These are phyloP conservation scores for Pisolithus microcarpus DNA, from an alignment of 768 basidiomycete genomes.

Conservation along the genomic window DNA sequence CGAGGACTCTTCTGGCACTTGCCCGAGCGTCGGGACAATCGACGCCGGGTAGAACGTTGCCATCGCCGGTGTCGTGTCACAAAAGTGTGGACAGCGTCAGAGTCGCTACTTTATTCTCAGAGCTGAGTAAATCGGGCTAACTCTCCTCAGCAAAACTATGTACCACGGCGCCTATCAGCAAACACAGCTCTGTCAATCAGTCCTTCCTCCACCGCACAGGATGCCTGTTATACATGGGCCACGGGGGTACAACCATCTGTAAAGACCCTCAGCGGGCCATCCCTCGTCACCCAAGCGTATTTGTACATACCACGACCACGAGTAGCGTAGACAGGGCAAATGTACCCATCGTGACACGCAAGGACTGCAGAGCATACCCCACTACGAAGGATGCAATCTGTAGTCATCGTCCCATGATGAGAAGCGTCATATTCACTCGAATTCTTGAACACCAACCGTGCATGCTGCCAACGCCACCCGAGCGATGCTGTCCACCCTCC, in stretches of 20 bases:
- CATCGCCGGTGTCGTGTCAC: conserved; percentile 12
- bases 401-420: not conserved
- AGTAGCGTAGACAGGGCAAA: conserved; percentile 15
- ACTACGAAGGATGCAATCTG: conserved; percentile 26
- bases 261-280: not conserved
- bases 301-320: conserved; percentile 15
- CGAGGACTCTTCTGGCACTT: conserved; percentile 43
- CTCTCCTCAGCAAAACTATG: too few relatives aligned
- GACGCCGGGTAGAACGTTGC: conserved; percentile 40
- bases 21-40: conserved; percentile 39
- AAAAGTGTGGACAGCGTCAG: too few relatives aligned
- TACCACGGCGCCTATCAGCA: too few relatives aligned
- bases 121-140: too few relatives aligned
- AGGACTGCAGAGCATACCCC: conserved; percentile 23
- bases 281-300: not conserved
- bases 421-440: not conserved
- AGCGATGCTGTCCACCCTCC: conserved; percentile 17
- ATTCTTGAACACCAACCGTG: conserved; percentile 14
- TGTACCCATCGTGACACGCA: conserved; percentile 19
- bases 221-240: conserved; percentile 59
- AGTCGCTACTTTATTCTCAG: too few relatives aligned
- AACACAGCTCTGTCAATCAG: conserved; percentile 42
- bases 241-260: conserved; percentile 60
- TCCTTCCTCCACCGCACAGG: conserved; percentile 34
- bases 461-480: conserved; percentile 17